Conservation (phyloP, 495 filamentous ascomycete genomes). For the Penicillium longicatenatum region DNA sequence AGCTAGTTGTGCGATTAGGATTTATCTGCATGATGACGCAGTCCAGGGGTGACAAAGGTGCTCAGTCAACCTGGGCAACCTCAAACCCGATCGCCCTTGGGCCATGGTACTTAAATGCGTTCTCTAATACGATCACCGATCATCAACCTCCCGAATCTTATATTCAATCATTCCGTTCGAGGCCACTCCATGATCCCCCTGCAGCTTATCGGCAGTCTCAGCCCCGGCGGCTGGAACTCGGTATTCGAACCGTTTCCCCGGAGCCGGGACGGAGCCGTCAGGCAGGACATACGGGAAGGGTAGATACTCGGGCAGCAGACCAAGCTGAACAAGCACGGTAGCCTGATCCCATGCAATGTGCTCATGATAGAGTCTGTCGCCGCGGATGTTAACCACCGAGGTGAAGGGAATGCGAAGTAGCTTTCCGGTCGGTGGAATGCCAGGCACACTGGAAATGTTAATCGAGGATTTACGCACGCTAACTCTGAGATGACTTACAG, state of each 20-base stretch:
- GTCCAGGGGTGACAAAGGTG: too few relatives aligned
- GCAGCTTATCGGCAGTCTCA: slow-evolving; percentile 65
- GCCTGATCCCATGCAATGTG: slow-evolving; percentile 83
- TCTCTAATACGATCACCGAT: background rate
- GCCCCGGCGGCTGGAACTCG: slow-evolving; percentile 68
- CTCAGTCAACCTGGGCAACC: too few relatives aligned
- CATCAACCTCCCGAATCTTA: slow-evolving; percentile 23
- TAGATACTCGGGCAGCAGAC: slow-evolving; percentile 60
- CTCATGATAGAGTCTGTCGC: slow-evolving; percentile 72
- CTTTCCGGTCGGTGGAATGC: slow-evolving; percentile 64
- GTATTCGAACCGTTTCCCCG: slow-evolving; percentile 56
- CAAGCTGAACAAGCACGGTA: slow-evolving; percentile 68
- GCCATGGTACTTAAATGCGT: background rate
- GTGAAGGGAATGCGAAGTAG: slow-evolving; percentile 65
- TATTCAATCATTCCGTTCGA: slow-evolving; percentile 67
- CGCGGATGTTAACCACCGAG: slow-evolving; percentile 69
- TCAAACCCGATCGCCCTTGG: too few relatives aligned
- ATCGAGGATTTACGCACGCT: background rate
- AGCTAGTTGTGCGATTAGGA: too few relatives aligned
- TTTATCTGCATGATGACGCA: too few relatives aligned
- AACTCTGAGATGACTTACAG: slow-evolving; percentile 36
- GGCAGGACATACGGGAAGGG: slow-evolving; percentile 58
- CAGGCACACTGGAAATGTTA: slow-evolving; percentile 75
- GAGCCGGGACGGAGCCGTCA: slow-evolving; percentile 34
- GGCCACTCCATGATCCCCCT: slow-evolving; percentile 55